Base-by-base conservation (phyloP, 2,329 filamentous ascomycete genomes). In the Colletotrichum sp. region DNA sequence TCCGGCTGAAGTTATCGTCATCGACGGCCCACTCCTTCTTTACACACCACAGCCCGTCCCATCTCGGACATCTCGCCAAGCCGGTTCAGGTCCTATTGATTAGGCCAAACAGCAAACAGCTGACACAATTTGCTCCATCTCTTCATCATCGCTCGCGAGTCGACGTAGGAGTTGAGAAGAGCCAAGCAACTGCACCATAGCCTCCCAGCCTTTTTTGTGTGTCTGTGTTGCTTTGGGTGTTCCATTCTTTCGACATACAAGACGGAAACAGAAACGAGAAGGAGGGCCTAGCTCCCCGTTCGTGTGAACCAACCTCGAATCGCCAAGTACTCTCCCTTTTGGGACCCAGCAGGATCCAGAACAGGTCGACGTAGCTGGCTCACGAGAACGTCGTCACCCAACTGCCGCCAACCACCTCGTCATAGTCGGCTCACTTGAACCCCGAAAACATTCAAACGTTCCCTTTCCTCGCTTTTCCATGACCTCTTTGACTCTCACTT, bases 1-100 rank as follows among this genome's bases (percentile, higher is more conserved):
- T 47, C 54, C 63, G 36, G 68, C 63, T 47, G 68, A 54, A 74
- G 63, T 72, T 47, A 67, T 74, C 63, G 68, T 74, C 55, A 38
- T 24, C 66, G 43, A 58, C 64, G 36, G 34, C 36, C 43, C 72
- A 65, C 43, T 74, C 72, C 54, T 73, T 74, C 47, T 24, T 62
- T 57, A 43, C 59, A 43, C 34, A 34, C 57, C 43, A 38, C 33
- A 33, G 61, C 71, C 43, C 31, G 47, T 63, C 43, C 69, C 62
- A 34, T 63, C 62, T 36, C 57, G 36, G 59, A n/a, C 57, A 43
- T 58, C 31, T 51, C 51, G 62, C 72, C 55, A 72, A 72, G 68
- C 27, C 66, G 55, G 29, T 61, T 55, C 55, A 68, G 66, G 21
- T 61, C 54, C 72, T 74, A 69, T 74, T 69, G 70, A 69, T 31